phyloP scores from a whole-genome alignment of 2,329 filamentous ascomycete species.

The Coleophoma crateriformis region DNA sequence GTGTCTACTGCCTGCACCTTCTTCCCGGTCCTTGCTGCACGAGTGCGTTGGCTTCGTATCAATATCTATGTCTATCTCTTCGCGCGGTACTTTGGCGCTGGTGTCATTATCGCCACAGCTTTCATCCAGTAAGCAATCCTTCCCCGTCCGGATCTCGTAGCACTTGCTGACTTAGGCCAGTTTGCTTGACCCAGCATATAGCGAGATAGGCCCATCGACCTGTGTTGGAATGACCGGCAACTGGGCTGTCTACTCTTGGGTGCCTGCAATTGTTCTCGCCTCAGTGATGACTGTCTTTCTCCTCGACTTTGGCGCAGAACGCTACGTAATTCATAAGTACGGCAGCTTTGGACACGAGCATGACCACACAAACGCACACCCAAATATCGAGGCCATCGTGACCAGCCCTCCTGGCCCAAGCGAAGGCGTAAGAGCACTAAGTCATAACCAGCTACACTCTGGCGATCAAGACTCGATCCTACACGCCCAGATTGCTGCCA shows the following conservation, averaged over 20 bases:
- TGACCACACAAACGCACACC: constrained; percentile 3
- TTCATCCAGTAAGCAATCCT: constrained; percentile 61
- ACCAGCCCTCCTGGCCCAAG: constrained; percentile 13
- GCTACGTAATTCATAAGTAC: constrained; percentile 32
- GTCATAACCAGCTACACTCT: constrained; percentile 34
- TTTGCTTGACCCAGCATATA: constrained; percentile 38
- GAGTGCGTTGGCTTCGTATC: constrained; percentile 48
- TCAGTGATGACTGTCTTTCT: constrained; percentile 51
- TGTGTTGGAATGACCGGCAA: constrained; percentile 50
- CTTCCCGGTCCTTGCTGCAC: constrained; percentile 63
- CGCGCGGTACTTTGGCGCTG: constrained; percentile 63
- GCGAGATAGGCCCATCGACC: constrained; percentile 36
- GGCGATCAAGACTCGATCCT: constrained; percentile 30
- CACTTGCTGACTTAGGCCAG: constrained; percentile 25
- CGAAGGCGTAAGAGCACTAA: constrained; percentile 5
- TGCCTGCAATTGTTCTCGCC: constrained; percentile 41
- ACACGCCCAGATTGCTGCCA: constrained; percentile 13
- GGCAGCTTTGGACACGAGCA: constrained; percentile 15
- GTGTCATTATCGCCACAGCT: constrained; percentile 72
- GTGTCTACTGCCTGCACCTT: constrained; percentile 54
- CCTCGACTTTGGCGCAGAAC: constrained; percentile 53
- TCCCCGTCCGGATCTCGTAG: constrained; percentile 33
- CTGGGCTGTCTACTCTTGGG: constrained; percentile 24
- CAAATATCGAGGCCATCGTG: constrained; percentile 18
- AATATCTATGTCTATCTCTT: constrained; percentile 65